A percentile compares a stretch with the other conserved stretches of the same genome.
Evolutionary conservation across 148 eudicot species (phyloP).

Genomic region (Pouteria glomerata): DNA sequence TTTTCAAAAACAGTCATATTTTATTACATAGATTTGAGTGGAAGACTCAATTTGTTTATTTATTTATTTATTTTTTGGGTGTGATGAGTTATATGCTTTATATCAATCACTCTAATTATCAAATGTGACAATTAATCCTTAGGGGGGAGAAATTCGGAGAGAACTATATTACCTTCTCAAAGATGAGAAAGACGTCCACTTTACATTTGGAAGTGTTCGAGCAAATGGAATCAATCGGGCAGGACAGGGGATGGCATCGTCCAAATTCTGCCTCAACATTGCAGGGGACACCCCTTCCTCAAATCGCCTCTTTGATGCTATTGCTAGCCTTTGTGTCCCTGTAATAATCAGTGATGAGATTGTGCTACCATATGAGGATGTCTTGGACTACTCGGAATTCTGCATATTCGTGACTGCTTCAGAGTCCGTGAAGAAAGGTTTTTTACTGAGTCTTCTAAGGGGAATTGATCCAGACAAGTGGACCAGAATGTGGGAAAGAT

Average conservation of each 20-base stretch:
- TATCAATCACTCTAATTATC: neutral
- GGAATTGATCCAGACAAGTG: constrained; percentile 57
- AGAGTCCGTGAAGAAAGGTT: constrained; percentile 60
- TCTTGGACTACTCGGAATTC: constrained; percentile 66
- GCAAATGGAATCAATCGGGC: constrained; percentile 59
- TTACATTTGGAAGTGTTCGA: constrained; percentile 65
- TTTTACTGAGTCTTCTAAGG: constrained; percentile 56
- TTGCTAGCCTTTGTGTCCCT: constrained; percentile 83
- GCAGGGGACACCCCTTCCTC: constrained; percentile 97
- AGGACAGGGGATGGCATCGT: constrained; percentile 64
- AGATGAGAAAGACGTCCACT: constrained; percentile 79
- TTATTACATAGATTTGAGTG: too few relatives aligned
- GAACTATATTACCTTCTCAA: constrained; percentile 78
- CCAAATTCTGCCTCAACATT: constrained; percentile 81
- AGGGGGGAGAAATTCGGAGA: constrained; percentile 87
- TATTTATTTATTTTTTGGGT: neutral
- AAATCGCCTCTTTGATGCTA: constrained; percentile 86
- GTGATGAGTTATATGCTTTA: neutral
- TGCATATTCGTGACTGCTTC: constrained; percentile 57
- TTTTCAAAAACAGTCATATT: too few relatives aligned
- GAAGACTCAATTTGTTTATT: too few relatives aligned
- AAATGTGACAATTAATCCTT: neutral
- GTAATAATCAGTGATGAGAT: constrained; percentile 84
- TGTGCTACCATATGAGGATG: constrained; percentile 82
- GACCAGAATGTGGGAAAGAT: constrained; percentile 74